Conservation (phyloP, 371 early-diverging fungal genomes). For the Apophysomyces elegans region DNA sequence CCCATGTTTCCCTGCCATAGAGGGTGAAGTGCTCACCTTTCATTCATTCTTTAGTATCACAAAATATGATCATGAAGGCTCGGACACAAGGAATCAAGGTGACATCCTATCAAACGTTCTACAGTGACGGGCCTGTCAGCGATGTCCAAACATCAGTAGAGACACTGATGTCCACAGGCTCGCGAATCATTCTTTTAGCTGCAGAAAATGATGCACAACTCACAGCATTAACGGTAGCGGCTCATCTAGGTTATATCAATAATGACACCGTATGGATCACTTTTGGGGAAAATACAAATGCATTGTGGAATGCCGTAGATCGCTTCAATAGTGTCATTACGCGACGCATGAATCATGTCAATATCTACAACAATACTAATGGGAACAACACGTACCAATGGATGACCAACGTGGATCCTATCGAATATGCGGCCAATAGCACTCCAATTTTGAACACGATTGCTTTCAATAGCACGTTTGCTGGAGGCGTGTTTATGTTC, state of each 20-base stretch:
- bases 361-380: neutral
- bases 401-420: slow-evolving; percentile 24
- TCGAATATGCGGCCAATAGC: slow-evolving; percentile 32
- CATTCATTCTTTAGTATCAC: slow-evolving; percentile 44
- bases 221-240: slow-evolving; percentile 42
- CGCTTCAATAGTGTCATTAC: slow-evolving; percentile 33
- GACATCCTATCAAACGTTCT: slow-evolving; percentile 51
- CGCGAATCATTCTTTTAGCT: slow-evolving; percentile 53
- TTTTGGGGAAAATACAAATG: slow-evolving; percentile 23
- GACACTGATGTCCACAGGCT: slow-evolving; percentile 43
- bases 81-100: slow-evolving; percentile 42
- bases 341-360: slow-evolving; percentile 13
- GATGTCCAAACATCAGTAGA: slow-evolving; percentile 49
- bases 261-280: slow-evolving; percentile 48
- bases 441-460: slow-evolving; percentile 28
- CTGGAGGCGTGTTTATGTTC: slow-evolving; percentile 49
- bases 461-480: slow-evolving; percentile 41
- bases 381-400: neutral
- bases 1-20: no score
- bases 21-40: no score
- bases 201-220: slow-evolving; percentile 50
- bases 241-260: slow-evolving; percentile 44
- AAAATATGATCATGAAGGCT: slow-evolving; percentile 48
- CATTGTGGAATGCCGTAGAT: slow-evolving; percentile 22
- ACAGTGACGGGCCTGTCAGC: slow-evolving; percentile 47